These are phyloP conservation scores for Cladosporium sp. DNA, from an alignment of 2,329 filamentous ascomycete genomes.

Conservation along the genomic window DNA sequence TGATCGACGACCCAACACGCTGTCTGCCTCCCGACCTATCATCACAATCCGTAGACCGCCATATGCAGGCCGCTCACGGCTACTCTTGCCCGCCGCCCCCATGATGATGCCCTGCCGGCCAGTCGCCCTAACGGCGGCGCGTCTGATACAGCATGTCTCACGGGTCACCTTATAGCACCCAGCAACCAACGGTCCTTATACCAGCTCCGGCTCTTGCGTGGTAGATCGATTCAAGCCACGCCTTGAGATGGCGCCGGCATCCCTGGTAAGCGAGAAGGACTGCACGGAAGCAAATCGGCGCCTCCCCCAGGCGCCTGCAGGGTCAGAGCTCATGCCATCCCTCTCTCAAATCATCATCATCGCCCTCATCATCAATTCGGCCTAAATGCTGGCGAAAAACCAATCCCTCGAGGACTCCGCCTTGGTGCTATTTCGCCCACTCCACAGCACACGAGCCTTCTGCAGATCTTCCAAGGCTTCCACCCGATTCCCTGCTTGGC, in stretches of 20 bases:
- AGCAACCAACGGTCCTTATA: conserved; percentile 14
- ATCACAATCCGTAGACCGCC: neutral
- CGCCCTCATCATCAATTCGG: conserved; percentile 1
- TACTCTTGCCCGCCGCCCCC: neutral
- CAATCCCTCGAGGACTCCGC: conserved; percentile 1
- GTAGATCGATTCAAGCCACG: neutral
- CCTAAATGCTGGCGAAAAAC: conserved; percentile 6
- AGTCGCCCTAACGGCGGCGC: conserved; percentile 2
- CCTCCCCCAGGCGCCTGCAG: conserved; percentile 4
- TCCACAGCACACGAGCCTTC: conserved; percentile 12
- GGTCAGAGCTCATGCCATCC: neutral
- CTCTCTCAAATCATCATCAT: no score
- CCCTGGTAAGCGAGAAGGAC: neutral
- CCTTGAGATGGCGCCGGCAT: neutral
- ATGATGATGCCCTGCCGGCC: neutral
- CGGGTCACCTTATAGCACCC: neutral
- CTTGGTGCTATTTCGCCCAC: neutral
- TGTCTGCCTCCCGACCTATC: no score
- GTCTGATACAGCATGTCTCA: conserved; percentile 8
- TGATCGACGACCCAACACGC: no score
- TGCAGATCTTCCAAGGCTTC: conserved; percentile 13
- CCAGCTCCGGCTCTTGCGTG: neutral
- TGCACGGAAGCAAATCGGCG: conserved; percentile 8
- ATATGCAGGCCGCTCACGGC: neutral
- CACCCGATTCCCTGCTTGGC: conserved; percentile 1